A percentile compares a stretch with the other conserved stretches of the same genome.
Conservation (phyloP, 2,329 filamentous ascomycete genomes). For the Claviceps digitariae region DNA sequence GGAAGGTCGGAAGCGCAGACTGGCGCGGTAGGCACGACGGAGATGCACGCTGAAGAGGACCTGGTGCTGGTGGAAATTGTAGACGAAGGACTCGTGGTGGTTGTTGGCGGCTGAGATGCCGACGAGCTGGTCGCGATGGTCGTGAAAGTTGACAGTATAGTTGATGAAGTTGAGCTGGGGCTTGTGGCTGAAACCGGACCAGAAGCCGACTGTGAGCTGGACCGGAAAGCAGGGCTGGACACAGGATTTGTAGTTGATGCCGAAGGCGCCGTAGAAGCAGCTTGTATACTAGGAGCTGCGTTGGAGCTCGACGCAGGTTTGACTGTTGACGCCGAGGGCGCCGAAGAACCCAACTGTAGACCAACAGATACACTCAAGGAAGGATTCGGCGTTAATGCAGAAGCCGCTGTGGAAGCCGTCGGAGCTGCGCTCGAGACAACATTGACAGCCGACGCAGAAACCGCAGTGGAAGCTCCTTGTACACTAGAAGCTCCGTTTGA, state of each 20-base stretch:
- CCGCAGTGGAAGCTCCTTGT: too few species aligned
- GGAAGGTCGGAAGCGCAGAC: conserved; percentile 4
- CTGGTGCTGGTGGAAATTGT: background rate
- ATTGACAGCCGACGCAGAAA: too few species aligned
- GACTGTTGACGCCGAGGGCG: background rate
- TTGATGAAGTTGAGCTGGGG: background rate
- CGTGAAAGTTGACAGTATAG: background rate
- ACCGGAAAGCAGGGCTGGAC: background rate
- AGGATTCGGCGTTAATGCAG: too few species aligned
- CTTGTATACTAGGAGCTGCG: background rate
- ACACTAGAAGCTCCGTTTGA: too few species aligned
- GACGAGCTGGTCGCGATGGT: background rate
- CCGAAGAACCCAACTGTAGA: too few species aligned
- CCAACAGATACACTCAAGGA: too few species aligned
- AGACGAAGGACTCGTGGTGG: background rate
- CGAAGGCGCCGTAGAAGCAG: background rate
- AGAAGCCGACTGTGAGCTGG: background rate
- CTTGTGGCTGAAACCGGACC: background rate
- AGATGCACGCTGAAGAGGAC: background rate
- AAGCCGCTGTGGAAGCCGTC: too few species aligned
- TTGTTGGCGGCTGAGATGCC: background rate
- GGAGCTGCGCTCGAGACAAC: too few species aligned
- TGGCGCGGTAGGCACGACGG: background rate
- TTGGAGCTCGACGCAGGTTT: background rate
- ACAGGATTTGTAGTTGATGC: background rate